phyloP scores from a whole-genome alignment of 2,329 filamentous ascomycete genomes.

The Fusarium verrucosum region DNA sequence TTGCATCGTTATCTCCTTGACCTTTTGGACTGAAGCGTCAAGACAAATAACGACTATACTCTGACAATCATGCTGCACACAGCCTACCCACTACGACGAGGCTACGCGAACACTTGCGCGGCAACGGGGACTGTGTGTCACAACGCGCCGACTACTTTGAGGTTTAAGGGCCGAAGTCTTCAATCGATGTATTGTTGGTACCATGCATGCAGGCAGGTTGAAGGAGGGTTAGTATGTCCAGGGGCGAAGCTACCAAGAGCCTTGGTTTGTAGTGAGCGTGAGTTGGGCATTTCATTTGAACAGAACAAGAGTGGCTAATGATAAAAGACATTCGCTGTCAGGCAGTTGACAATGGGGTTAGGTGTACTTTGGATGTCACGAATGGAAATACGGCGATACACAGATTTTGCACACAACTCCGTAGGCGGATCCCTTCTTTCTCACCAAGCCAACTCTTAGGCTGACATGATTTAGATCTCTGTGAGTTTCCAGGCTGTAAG shows the following conservation, averaged over 20 bases:
- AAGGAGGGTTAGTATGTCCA: conserved; percentile 34
- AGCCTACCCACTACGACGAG: not conserved
- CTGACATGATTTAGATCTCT: conserved; percentile 43
- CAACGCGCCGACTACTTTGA: conserved; percentile 27
- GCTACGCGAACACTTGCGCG: conserved; percentile 24
- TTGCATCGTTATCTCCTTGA: not conserved
- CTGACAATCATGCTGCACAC: conserved; percentile 5
- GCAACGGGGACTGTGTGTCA: conserved; percentile 37
- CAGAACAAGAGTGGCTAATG: conserved; percentile 4
- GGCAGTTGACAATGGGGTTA: conserved; percentile 38
- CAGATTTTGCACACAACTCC: conserved; percentile 42
- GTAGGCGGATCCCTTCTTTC: conserved; percentile 12
- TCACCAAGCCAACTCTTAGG: not conserved
- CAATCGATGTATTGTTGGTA: conserved; percentile 39
- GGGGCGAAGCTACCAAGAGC: conserved; percentile 37
- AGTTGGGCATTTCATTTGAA: conserved; percentile 8
- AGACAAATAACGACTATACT: not conserved
- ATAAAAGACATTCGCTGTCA: conserved; percentile 37
- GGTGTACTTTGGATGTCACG: conserved; percentile 38
- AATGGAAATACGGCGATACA: conserved; percentile 22
- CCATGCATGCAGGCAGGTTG: conserved; percentile 42
- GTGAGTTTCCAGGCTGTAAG: conserved; percentile 37
- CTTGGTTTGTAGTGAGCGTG: conserved; percentile 40
- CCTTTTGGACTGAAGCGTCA: not conserved
- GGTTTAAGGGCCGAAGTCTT: conserved; percentile 23